Evolutionary conservation across 257 asterid species (phyloP).

Genomic region (Coffea canephora): DNA sequence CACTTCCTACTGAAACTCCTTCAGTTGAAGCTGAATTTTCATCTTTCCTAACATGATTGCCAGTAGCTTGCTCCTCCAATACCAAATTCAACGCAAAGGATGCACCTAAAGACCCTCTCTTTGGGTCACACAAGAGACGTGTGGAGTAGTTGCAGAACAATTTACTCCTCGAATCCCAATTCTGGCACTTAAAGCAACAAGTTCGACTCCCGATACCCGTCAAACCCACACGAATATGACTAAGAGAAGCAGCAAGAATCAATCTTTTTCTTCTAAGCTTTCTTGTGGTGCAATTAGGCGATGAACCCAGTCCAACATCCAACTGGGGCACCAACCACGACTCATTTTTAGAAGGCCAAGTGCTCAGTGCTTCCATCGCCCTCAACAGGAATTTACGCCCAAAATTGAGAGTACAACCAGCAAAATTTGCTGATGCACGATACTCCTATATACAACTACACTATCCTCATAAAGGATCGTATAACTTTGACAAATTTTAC

Average conservation of each 20-base stretch:
- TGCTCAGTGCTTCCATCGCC: slow-evolving; percentile 67
- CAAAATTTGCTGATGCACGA: slow-evolving; percentile 14
- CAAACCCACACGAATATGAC: slow-evolving; percentile 10
- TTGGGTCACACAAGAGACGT: slow-evolving; percentile 22
- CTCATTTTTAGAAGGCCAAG: slow-evolving; percentile 56
- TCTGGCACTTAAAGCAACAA: slow-evolving; percentile 18
- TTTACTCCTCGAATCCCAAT: slow-evolving; percentile 26
- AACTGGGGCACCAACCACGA: slow-evolving; percentile 37
- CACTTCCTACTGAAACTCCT: slow-evolving; percentile 25
- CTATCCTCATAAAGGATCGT: not conserved
- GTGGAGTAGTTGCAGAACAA: slow-evolving; percentile 20
- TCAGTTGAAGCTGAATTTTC: slow-evolving; percentile 21
- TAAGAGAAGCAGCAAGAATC: slow-evolving; percentile 19
- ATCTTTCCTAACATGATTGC: slow-evolving; percentile 23
- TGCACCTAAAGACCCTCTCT: slow-evolving; percentile 34
- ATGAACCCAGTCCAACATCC: slow-evolving; percentile 38
- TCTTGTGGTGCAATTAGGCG: slow-evolving; percentile 27
- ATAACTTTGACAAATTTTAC: not conserved
- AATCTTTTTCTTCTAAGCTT: slow-evolving; percentile 41
- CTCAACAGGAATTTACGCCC: slow-evolving; percentile 17
- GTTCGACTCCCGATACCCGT: slow-evolving; percentile 20
- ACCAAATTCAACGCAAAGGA: slow-evolving; percentile 49
- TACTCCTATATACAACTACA: not conserved
- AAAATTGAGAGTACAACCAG: slow-evolving; percentile 14
- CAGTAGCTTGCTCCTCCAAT: slow-evolving; percentile 47